Conservation (phyloP, 257 asterid genomes). For the Agastache rugosa region DNA sequence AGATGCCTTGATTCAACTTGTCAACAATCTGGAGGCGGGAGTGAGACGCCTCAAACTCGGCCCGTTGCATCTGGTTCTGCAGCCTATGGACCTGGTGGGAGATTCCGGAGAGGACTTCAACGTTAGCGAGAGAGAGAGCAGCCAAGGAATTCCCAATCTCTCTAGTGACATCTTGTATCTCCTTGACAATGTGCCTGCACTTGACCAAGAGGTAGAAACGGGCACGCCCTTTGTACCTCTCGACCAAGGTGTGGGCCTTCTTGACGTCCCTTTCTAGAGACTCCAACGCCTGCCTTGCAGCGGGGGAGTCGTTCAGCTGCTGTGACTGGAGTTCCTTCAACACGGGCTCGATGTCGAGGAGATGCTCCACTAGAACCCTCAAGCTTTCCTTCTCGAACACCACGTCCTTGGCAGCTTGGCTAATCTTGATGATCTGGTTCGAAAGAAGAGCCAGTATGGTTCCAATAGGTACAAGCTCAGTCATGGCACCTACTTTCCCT, state of each 20-base stretch:
- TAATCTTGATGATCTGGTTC: constrained; percentile 56
- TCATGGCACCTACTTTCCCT: constrained; percentile 34
- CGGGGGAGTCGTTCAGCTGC: constrained; percentile 54
- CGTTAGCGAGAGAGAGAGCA: constrained; percentile 52
- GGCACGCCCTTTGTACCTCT: constrained; percentile 56
- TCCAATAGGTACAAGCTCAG: constrained; percentile 57
- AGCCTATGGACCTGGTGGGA: constrained; percentile 52
- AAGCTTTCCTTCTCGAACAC: constrained; percentile 64
- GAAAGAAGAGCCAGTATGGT: constrained; percentile 56
- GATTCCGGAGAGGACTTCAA: constrained; percentile 59
- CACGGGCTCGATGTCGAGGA: constrained; percentile 57
- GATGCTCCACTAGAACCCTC: constrained; percentile 51
- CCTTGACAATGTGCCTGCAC: constrained; percentile 66
- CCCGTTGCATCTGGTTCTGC: constrained; percentile 69
- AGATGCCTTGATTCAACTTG: constrained; percentile 54
- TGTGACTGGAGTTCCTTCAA: constrained; percentile 52
- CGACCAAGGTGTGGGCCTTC: constrained; percentile 59
- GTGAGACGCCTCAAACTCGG: constrained; percentile 52
- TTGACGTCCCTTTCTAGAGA: constrained; percentile 58
- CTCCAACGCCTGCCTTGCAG: constrained; percentile 59
- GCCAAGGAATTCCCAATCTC: constrained; percentile 60
- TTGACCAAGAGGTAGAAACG: constrained; percentile 63
- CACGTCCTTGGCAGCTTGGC: constrained; percentile 60
- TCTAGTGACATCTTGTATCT: constrained; percentile 63
- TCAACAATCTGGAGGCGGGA: constrained; percentile 52